A percentile compares a stretch with the other conserved stretches of the same genome.
These are phyloP conservation scores for Botryotinia narcissicola DNA, from an alignment of 2,329 filamentous ascomycete genomes.

Conservation along the genomic window DNA sequence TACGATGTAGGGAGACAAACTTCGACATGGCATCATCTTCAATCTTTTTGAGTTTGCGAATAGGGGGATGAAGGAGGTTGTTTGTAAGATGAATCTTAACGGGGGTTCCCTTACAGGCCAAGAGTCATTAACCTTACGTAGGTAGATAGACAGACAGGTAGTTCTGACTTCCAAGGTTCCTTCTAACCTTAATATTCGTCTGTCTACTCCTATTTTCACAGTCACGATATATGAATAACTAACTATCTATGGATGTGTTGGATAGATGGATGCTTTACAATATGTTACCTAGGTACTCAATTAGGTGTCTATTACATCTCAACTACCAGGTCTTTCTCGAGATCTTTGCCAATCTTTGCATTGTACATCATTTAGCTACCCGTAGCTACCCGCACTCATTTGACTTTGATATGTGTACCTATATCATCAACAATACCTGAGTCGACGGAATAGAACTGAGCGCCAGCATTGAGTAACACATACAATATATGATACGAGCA, in stretches of 20 bases:
- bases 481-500: not conserved
- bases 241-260: no score
- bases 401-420: not conserved
- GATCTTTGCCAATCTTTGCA: not conserved
- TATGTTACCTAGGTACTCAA: not conserved
- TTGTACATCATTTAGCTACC: not conserved
- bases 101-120: not conserved
- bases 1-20: not conserved
- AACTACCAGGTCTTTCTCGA: no score
- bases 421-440: not conserved
- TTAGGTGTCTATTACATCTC: not conserved
- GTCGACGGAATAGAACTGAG: not conserved
- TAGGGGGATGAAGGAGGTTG: conserved; percentile 3
- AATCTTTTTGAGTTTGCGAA: conserved; percentile 4
- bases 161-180: no score
- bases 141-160: no score
- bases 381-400: not conserved
- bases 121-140: not conserved
- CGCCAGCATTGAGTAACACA: not conserved
- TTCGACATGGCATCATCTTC: not conserved
- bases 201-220: no score
- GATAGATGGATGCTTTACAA: no score
- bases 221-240: no score
- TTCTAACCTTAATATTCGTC: no score
- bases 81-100: not conserved